Percentiles rank a stretch among this genome's conserved stretches.
Conservation (phyloP, 225 moss, liverwort and hornwort species). For the Physcomitrium patens region DNA sequence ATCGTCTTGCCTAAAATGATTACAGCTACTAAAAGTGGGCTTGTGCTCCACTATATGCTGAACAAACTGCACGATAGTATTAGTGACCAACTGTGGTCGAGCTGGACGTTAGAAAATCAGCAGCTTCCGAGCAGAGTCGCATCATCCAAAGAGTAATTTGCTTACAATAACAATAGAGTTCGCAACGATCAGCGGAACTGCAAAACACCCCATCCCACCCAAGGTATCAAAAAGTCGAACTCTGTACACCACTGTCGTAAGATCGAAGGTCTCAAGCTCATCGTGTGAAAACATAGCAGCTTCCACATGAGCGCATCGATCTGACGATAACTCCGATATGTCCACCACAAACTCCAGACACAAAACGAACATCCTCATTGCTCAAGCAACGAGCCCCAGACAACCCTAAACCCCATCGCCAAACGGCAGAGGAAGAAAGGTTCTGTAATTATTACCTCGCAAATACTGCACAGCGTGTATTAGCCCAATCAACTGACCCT, state of each 20-base stretch:
- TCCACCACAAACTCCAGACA: not conserved
- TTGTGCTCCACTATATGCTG: not conserved
- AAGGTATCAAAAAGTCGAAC: not conserved
- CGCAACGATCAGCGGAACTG: constrained; percentile 54
- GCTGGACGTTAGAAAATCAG: not conserved
- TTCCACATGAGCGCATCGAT: constrained; percentile 12
- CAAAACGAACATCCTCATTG: too few relatives aligned
- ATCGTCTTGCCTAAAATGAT: constrained; percentile 10
- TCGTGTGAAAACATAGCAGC: not conserved
- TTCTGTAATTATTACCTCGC: constrained; percentile 35
- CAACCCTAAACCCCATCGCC: constrained; percentile 10
- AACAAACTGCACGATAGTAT: not conserved
- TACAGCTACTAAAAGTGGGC: not conserved
- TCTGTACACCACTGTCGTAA: not conserved
- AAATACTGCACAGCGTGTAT: constrained; percentile 58
- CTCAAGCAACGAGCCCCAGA: not conserved
- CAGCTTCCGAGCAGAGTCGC: not conserved
- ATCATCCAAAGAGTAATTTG: constrained; percentile 45
- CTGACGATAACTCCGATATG: constrained; percentile 14
- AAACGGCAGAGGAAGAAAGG: not conserved
- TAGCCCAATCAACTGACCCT: constrained; percentile 57
- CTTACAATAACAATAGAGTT: constrained; percentile 38
- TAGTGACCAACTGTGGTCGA: not conserved
- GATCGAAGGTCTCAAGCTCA: not conserved
- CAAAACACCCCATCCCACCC: constrained; percentile 28